These are phyloP conservation scores for Lavandula angustifolia DNA, from an alignment of 257 asterid genomes.

Conservation along the genomic window DNA sequence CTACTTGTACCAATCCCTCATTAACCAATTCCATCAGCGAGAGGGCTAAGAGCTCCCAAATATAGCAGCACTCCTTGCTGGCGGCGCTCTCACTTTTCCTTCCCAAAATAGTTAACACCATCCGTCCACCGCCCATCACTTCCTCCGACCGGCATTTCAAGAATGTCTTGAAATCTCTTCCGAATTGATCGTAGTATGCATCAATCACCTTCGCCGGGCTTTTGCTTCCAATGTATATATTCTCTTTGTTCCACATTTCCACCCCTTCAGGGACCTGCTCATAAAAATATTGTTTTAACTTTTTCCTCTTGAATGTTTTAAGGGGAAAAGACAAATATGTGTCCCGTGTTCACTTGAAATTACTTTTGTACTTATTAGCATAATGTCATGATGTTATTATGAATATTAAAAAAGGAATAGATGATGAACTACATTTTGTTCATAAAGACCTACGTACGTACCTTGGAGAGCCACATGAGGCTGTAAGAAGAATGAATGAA, in stretches of 20 bases:
- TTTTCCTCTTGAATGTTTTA: no score
- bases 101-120: constrained; percentile 69
- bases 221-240: constrained; percentile 46
- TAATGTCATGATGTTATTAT: no score
- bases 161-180: constrained; percentile 52
- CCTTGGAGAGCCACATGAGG: constrained; percentile 70
- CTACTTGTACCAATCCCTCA: constrained; percentile 52
- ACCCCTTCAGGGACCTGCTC: constrained; percentile 48
- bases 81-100: constrained; percentile 47
- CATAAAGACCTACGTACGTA: no score
- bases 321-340: no score
- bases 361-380: no score
- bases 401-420: no score
- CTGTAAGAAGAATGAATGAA: constrained; percentile 71
- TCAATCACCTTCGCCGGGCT: constrained; percentile 48
- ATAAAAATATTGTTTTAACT: no score
- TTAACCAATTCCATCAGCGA: constrained; percentile 46
- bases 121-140: constrained; percentile 51
- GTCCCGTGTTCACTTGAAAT: no score
- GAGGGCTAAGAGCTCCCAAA: constrained; percentile 59
- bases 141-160: constrained; percentile 57
- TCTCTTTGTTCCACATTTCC: constrained; percentile 43
- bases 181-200: constrained; percentile 61
- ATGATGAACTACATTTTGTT: no score
- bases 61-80: constrained; percentile 54